Evolutionary conservation across 1,284 basidiomycete species (phyloP), one percentile per base, ranked within the genome.

Genomic region (Marasmius sp.): DNA sequence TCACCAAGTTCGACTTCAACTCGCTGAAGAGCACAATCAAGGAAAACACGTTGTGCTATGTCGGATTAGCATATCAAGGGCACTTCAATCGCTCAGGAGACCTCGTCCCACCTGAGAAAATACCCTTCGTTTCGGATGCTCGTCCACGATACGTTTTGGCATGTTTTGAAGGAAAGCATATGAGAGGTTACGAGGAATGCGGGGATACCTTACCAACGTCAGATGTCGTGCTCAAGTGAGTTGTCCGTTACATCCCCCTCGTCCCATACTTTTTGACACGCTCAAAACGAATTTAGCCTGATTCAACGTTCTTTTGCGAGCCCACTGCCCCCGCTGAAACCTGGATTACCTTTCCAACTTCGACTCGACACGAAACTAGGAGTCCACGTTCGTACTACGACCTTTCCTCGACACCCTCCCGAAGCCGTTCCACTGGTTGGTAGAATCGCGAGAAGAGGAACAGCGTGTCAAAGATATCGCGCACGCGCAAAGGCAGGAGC

Each of bases 371-470:
- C 70, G 56, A 74, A 75, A 56, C 66, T 78, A 20, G 62, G 66
- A 27, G 70, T 66, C 18, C 75, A 77, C 58, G 61, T 69, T 2
- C 9, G 62, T 67, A 6, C 63, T 78, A 33, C 66, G 66, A 48
- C 73, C 73, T 10, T 79, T 78, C 66, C 68, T 78, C n/a, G 71
- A 77, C 61, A 72, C 75, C 0, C 71, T 78, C 16, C 75, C 76
- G 1, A 51, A 66, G 0, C 72, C 73, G 14, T 77, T 77, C 62
- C 67, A 67, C 34, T 78, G 77, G 77, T 64, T 72, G 1, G 49
- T 77, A 4, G 77, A 77, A 65, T 76, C 74, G 4, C 56, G 48
- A 3, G 69, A 74, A 61, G 75, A 76, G 58, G 72, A 60, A 58
- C 66, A 16, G 61, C 67, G 33, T 75, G 74, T 56, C 56, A 60